Conservation (phyloP, 805 yeast genomes). For the Metschnikowia gruessii region DNA sequence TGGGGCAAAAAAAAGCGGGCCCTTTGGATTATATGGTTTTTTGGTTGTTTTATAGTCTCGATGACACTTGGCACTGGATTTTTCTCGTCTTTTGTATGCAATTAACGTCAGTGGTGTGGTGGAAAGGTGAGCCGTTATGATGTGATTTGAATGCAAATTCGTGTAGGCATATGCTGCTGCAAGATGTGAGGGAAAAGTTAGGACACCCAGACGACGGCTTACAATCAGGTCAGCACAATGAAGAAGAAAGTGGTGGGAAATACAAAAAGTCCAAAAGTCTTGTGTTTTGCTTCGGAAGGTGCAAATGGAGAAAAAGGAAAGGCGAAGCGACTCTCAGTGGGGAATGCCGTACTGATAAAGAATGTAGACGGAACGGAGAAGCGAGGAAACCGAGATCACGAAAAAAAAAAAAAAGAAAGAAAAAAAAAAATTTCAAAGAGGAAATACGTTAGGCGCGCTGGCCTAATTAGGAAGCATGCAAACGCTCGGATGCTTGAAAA, state of each 20-base stretch:
- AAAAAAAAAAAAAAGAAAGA: background rate
- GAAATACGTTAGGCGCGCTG: constrained; percentile 4
- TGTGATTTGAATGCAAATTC: background rate
- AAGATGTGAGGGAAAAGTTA: background rate
- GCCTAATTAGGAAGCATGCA: constrained; percentile 2
- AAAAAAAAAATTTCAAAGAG: background rate
- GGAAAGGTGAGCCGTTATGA: background rate
- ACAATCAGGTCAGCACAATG: background rate
- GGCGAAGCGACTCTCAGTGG: background rate
- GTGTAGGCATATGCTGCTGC: constrained; percentile 5
- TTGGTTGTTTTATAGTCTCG: no score
- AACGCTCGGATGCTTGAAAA: constrained; percentile 1
- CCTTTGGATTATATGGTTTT: no score
- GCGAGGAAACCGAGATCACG: background rate
- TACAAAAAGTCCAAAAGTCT: background rate
- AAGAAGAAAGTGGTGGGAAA: background rate
- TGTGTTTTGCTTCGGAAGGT: background rate
- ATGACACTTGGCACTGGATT: background rate
- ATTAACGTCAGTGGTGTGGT: background rate
- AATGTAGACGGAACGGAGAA: background rate
- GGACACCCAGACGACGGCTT: background rate
- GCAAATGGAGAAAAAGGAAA: background rate
- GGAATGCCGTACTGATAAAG: background rate
- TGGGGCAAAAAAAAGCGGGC: background rate
- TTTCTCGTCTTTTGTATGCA: background rate